Base-by-base conservation (phyloP, 768 basidiomycete genomes). In the Russula lepida region DNA sequence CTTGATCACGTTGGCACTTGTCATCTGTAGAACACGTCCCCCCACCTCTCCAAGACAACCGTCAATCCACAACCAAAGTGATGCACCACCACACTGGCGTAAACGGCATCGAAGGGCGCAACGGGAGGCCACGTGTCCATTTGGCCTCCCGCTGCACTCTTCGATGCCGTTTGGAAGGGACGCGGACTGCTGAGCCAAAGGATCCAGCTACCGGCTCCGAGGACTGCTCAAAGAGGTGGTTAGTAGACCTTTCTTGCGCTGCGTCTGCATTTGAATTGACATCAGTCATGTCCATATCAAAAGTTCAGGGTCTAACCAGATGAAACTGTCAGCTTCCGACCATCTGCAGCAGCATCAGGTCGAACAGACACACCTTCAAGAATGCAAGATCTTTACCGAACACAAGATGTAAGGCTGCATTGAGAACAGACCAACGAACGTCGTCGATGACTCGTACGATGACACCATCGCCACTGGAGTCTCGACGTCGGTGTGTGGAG, bases 271-370 rank as follows among this genome's bases (percentile, higher is more conserved):
- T 54, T 9, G 54, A 9, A 33, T 54, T n/a, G 9, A 54, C 27
- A 41, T 54, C 52, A 27, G 52, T 27, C 17, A 17, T 39, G 13
- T 54, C 37, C 52, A 54, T 54, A 19, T 35, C 52, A 54, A n/a
- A 54, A 54, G 37, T 54, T 54, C 2, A 39, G 41, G 12, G 54
- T 54, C 54, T 54, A 2, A 39, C 21, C 54, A 43, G 41, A 54
- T n/a, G 39, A 28, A 43, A 4, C 25, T n/a, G 19, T 54, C 28
- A 30, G 19, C 19, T 15, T 43, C 15, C 1, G 19, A 21, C 37
- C 5, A 33, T n/a, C 27, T 54, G 53, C 53, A 28, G 37, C 37
- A 54, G 43, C 28, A 54, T n/a, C n/a, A n/a, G n/a, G 21, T 43
- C 11, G 19, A 43, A 43, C 21, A 43, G 13, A 30, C 19, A 1